Evolutionary conservation across 352 stramenopile species (phyloP).

Genomic region (Blastocystis sp.): DNA sequence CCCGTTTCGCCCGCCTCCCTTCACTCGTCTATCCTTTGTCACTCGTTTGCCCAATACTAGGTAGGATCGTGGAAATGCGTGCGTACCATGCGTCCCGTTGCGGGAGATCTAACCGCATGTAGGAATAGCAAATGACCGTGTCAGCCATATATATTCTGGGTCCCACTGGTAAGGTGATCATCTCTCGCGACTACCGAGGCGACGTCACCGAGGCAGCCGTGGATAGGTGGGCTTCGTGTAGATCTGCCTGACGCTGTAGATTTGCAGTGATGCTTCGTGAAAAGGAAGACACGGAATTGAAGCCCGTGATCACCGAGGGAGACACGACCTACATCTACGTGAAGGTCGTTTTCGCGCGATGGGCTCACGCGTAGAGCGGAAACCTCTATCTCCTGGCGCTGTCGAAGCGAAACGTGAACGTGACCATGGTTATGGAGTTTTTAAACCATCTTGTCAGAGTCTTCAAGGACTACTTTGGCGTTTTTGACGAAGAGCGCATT

Average conservation of each 20-base stretch:
- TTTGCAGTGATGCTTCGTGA: slow-evolving; percentile 80
- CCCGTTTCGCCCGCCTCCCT: background rate
- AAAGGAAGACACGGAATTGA: slow-evolving; percentile 87
- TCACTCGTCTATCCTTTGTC: background rate
- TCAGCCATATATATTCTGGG: slow-evolving; percentile 98
- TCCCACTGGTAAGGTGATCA: slow-evolving; percentile 97
- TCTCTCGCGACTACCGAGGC: slow-evolving; percentile 95
- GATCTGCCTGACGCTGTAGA: slow-evolving; percentile 15
- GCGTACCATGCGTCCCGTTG: no score
- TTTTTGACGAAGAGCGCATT: slow-evolving; percentile 97
- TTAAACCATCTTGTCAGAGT: slow-evolving; percentile 83
- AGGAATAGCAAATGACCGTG: slow-evolving; percentile 48
- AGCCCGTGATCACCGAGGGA: slow-evolving; percentile 85
- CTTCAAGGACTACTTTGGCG: slow-evolving; percentile 98
- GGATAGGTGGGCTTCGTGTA: slow-evolving; percentile 79
- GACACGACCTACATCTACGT: slow-evolving; percentile 90
- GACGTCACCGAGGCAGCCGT: slow-evolving; percentile 91
- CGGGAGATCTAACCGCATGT: background rate
- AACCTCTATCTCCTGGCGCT: slow-evolving; percentile 97
- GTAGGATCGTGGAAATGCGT: no score
- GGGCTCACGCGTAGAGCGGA: slow-evolving; percentile 79
- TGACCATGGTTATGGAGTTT: slow-evolving; percentile 89
- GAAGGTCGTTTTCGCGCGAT: slow-evolving; percentile 73
- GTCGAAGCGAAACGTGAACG: slow-evolving; percentile 97
- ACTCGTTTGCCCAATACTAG: no score